A percentile compares a stretch with the other conserved stretches of the same genome.
Conservation (phyloP, 495 filamentous ascomycete species). For the Geoglossum glabrum region DNA sequence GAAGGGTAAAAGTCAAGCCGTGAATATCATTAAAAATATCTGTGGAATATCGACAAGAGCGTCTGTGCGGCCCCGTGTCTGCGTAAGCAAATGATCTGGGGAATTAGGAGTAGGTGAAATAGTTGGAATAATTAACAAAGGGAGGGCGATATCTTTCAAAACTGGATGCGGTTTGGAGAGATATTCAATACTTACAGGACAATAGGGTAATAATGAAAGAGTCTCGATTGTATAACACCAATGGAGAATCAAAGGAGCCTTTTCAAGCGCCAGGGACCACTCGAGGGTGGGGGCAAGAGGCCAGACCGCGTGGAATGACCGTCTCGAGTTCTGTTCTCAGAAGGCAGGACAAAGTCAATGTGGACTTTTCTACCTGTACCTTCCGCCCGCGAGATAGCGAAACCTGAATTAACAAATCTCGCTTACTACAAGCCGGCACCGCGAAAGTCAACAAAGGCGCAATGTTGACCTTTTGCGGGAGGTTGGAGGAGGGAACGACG, state of each 20-base stretch:
- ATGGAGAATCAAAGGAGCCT: neutral
- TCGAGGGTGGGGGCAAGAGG: neutral
- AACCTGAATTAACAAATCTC: constrained; percentile 1
- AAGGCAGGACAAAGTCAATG: constrained; percentile 3
- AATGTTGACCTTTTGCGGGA: neutral
- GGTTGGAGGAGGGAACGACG: neutral
- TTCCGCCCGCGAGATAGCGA: neutral
- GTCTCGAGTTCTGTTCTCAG: neutral
- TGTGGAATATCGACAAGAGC: neutral
- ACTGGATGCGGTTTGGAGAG: neutral
- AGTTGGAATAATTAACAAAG: neutral
- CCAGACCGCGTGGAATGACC: neutral
- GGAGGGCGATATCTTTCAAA: neutral
- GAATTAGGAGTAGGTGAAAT: neutral
- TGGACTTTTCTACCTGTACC: constrained; percentile 1
- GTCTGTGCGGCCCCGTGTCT: neutral
- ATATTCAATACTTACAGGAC: neutral
- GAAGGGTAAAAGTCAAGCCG: neutral
- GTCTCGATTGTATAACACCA: neutral
- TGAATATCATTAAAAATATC: constrained; percentile 1
- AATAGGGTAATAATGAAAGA: neutral
- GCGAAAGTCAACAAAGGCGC: neutral
- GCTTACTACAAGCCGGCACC: constrained; percentile 2
- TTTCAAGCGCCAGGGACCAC: neutral
- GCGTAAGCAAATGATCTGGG: neutral